Evolutionary conservation across 345 rosid genomes (phyloP).

Genomic region (Hibiscus trionum): DNA sequence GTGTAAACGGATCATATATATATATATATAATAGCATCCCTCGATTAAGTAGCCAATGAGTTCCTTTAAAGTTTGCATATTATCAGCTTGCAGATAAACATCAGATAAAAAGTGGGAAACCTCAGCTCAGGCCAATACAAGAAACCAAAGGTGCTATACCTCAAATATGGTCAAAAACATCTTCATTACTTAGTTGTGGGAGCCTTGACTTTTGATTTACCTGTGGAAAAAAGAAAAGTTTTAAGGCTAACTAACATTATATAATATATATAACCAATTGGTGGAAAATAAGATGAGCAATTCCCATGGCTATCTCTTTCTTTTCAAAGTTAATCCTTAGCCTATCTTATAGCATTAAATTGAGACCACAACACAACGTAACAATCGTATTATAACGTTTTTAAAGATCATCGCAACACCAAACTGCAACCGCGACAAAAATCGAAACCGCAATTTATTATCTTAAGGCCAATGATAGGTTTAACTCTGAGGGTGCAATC

Average conservation of each 20-base stretch:
- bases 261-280: not conserved
- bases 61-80: conserved; percentile 13
- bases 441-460: no score
- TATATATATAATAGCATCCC: not conserved
- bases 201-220: conserved; percentile 29
- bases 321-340: conserved; percentile 15
- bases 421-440: no score
- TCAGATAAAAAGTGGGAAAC: not conserved
- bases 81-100: conserved; percentile 18
- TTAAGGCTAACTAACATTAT: conserved; percentile 8
- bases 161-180: conserved; percentile 29
- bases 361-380: no score
- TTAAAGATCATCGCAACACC: no score
- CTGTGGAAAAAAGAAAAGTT: not conserved
- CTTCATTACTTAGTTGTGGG: conserved; percentile 19
- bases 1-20: not conserved
- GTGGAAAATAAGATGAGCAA: conserved; percentile 13
- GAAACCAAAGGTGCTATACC: conserved; percentile 1
- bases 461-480: conserved; percentile 9
- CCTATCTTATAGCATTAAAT: not conserved
- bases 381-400: no score
- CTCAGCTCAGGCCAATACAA: conserved; percentile 6
- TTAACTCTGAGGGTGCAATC: conserved; percentile 16
- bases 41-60: conserved; percentile 18
- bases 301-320: conserved; percentile 5